A percentile compares a stretch with the other conserved stretches of the same genome.
phyloP scores from a whole-genome alignment of 139 green algal species.

The Chlamydomonas sphaeroides region DNA sequence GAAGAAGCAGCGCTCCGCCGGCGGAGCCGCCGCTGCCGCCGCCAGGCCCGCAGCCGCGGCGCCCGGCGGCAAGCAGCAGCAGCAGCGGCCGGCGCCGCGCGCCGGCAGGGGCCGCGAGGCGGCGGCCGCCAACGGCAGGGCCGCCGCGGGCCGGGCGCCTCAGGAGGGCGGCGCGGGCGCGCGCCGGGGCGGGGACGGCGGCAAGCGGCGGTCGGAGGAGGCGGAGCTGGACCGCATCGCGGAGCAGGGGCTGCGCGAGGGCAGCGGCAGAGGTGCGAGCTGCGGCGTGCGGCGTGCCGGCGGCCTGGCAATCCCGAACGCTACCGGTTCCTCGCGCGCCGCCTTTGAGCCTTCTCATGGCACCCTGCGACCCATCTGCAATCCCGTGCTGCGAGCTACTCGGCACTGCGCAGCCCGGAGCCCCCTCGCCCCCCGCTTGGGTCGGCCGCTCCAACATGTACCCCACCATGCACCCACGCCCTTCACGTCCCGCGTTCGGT shows the following conservation, averaged over 20 bases:
- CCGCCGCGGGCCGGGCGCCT: neutral
- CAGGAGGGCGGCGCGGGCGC: slow-evolving; percentile 5
- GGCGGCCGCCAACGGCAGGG: too few relatives aligned
- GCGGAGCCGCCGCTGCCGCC: neutral
- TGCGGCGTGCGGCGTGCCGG: neutral
- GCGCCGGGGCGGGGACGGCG: neutral
- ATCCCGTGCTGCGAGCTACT: neutral
- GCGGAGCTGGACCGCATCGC: slow-evolving; percentile 35
- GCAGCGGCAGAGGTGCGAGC: neutral
- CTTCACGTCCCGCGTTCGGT: neutral
- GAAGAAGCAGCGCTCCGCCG: neutral
- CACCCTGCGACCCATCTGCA: neutral
- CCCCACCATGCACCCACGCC: neutral
- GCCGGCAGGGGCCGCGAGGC: too few relatives aligned
- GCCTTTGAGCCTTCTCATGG: neutral
- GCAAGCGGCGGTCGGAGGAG: slow-evolving; percentile 29
- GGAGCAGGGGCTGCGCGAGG: neutral
- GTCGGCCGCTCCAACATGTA: neutral
- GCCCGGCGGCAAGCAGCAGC: neutral
- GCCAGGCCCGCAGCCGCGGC: neutral
- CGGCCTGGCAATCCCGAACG: neutral
- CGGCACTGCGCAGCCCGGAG: too few relatives aligned
- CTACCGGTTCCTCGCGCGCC: neutral
- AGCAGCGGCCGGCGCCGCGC: neutral
- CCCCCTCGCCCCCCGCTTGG: neutral